Conservation (phyloP, 2,329 filamentous ascomycete genomes). For the Cordyceps javanica region DNA sequence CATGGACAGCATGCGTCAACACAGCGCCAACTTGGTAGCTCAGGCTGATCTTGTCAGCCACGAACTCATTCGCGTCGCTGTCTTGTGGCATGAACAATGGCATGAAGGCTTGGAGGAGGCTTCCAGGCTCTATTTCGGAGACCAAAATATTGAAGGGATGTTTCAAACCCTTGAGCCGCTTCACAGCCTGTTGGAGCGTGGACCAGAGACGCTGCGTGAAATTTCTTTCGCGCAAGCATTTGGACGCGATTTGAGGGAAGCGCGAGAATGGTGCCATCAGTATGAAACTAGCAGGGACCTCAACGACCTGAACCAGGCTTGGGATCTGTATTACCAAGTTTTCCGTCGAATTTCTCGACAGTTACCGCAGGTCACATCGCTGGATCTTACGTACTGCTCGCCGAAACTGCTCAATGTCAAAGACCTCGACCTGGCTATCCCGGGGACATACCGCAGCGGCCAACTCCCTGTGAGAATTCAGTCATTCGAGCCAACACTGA, state of each 20-base stretch:
- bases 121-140: constrained; percentile 91
- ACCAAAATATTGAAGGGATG: constrained; percentile 97
- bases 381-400: constrained; percentile 95
- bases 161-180: constrained; percentile 83
- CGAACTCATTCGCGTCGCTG: constrained; percentile 93
- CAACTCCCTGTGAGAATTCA: constrained; percentile 75
- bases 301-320: constrained; percentile 93
- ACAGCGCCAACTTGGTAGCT: constrained; percentile 86
- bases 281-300: constrained; percentile 86
- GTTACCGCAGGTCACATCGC: constrained; percentile 81
- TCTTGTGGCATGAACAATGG: constrained; percentile 98
- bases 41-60: constrained; percentile 94
- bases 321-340: constrained; percentile 98
- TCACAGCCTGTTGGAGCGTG: constrained; percentile 84
- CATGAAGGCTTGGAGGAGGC: constrained; percentile 97
- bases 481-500: constrained; percentile 84
- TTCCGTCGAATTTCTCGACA: constrained; percentile 94
- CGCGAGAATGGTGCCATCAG: constrained; percentile 90
- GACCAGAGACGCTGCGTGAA: constrained; percentile 88
- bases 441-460: constrained; percentile 82
- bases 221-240: constrained; percentile 98
- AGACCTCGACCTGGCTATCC: constrained; percentile 88
- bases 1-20: constrained; percentile 96
- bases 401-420: constrained; percentile 82
- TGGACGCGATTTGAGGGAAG: constrained; percentile 88